Base-by-base conservation (phyloP, 805 yeast species). In the Monosporozyma unispora region DNA sequence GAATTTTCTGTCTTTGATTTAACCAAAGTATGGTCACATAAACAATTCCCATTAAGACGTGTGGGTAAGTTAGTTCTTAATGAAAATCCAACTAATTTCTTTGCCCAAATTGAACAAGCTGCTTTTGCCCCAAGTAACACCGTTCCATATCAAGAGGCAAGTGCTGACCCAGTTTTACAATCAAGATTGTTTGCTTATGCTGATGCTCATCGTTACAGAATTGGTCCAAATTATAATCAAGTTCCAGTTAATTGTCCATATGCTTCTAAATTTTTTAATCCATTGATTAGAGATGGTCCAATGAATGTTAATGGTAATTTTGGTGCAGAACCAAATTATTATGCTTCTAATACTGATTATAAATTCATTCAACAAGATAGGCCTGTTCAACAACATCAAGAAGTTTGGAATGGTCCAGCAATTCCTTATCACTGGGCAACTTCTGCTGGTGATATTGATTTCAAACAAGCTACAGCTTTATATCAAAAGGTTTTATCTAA, bases 11-110 rank as follows among this genome's bases (percentile, higher is more conserved):
- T 89, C 43, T 87, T 86, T 64, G 96, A 88, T 70, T 75, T 88
- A 67, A 88, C 96, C 55, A 89, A 89, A 73, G 84, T 86, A 49
- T 88, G 96, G 96, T 88, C 96, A 33, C 95, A 88, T 64, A 72
- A 71, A 58, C 82, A 87, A 50, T 88, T 80, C 76, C 96, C 96
- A 62, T 70, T 88, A 71, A 80, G 96, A 68, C 81, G 81, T 67
- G 82, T 88, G 64, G 96, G 96, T 66, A 82, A 81, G 66, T 72
- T 87, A 56, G 80, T 79, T 1, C 70, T 87, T 66, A 84, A 87
- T 68, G 87, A 85, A 70, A 87, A 87, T 70, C 93, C 96, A 52
- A 72, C 78, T 68, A 87, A 87, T 69, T 88, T 81, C 70, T 87
- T 87, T 66, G 95, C 95, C 46, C 95, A 86, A 66, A 77, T 84